Conservation (phyloP, 148 eudicot species). For the Dianthus caryophyllus region DNA sequence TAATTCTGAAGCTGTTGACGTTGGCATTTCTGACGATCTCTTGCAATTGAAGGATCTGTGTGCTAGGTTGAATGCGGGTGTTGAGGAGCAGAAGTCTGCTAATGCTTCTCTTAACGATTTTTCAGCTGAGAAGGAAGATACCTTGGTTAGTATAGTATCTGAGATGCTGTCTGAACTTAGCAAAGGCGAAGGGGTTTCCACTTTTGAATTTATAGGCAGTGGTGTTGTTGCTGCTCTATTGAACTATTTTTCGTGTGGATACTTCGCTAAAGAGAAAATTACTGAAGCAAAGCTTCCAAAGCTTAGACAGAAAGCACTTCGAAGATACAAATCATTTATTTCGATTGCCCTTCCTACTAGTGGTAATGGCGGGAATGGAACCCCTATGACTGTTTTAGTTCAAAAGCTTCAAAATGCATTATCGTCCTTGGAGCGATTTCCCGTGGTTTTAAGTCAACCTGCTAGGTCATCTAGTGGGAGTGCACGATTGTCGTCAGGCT, state of each 20-base stretch:
- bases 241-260: slow-evolving; percentile 85
- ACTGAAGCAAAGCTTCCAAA: slow-evolving; percentile 72
- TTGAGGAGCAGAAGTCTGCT: slow-evolving; percentile 57
- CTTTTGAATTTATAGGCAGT: slow-evolving; percentile 96
- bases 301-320: slow-evolving; percentile 83
- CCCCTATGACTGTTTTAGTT: slow-evolving; percentile 70
- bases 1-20: slow-evolving; percentile 53
- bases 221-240: slow-evolving; percentile 77
- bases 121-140: slow-evolving; percentile 65
- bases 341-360: slow-evolving; percentile 60
- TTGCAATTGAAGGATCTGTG: slow-evolving; percentile 78
- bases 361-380: slow-evolving; percentile 38
- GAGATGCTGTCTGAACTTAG: slow-evolving; percentile 81
- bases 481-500: slow-evolving; percentile 82
- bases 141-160: slow-evolving; percentile 52
- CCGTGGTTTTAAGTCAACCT: slow-evolving; percentile 81
- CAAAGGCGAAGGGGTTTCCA: slow-evolving; percentile 93
- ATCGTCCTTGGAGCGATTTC: slow-evolving; percentile 91
- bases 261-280: slow-evolving; percentile 65
- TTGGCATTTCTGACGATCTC: slow-evolving; percentile 83
- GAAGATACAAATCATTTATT: slow-evolving; percentile 72
- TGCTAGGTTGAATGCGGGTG: slow-evolving; percentile 61
- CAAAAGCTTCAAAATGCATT: slow-evolving; percentile 91
- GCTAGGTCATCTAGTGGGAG: slow-evolving; percentile 74
- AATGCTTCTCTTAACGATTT: slow-evolving; percentile 34